Evolutionary conservation across 192 early-diverging fungal genomes (phyloP).

Genomic region (Tieghemiomyces parasiticus): DNA sequence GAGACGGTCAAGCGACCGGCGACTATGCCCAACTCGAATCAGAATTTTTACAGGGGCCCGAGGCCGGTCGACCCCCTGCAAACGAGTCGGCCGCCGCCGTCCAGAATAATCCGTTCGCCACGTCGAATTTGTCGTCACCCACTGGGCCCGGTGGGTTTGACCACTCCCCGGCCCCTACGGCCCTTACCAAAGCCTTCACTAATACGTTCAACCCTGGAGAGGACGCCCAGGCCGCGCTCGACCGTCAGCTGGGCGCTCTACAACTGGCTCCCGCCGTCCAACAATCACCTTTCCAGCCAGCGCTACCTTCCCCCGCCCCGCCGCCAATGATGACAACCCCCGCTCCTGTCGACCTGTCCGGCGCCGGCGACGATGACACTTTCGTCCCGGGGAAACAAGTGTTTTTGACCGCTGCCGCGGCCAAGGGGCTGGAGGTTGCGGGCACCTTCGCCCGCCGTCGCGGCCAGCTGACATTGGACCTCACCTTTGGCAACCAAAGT

Average conservation of each 20-base stretch:
- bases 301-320: neutral
- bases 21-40: conserved; percentile 5
- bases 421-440: conserved; percentile 32
- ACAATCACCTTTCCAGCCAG: neutral
- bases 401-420: conserved; percentile 28
- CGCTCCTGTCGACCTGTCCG: neutral
- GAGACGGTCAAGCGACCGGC: conserved; percentile 7
- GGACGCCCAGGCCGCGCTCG: neutral
- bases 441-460: conserved; percentile 39
- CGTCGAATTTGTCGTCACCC: neutral
- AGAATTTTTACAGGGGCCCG: neutral
- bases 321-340: neutral
- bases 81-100: neutral
- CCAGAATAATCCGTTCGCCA: neutral
- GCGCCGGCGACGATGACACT: neutral
- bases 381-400: conserved; percentile 27
- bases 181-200: neutral
- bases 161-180: neutral
- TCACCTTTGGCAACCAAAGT: conserved; percentile 41
- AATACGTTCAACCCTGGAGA: conserved; percentile 4
- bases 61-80: neutral
- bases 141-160: neutral
- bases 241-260: neutral
- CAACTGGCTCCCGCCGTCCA: neutral
- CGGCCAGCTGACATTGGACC: conserved; percentile 44